These are phyloP conservation scores for Epichloe gansuensis DNA, from an alignment of 2,329 filamentous ascomycete genomes.

Conservation along the genomic window DNA sequence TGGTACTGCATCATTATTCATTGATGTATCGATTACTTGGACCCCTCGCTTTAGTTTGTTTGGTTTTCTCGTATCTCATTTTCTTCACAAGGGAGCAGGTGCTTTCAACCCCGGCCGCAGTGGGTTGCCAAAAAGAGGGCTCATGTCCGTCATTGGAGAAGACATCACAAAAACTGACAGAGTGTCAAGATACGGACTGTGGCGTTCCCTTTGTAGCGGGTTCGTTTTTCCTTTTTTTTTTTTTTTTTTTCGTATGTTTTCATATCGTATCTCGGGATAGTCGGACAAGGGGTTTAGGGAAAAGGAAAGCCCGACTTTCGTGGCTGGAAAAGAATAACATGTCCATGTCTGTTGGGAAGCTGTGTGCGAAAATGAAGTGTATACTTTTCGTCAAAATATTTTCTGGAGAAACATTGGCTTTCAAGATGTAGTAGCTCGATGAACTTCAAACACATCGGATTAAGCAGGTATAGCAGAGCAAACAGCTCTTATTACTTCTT, in stretches of 20 bases:
- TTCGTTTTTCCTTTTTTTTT: background rate
- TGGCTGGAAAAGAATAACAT: too few species aligned
- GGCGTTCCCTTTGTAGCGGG: background rate
- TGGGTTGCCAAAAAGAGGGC: too few species aligned
- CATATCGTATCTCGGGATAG: too few species aligned
- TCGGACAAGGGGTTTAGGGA: background rate
- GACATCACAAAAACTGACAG: background rate
- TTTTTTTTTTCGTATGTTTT: background rate
- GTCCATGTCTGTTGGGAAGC: too few species aligned
- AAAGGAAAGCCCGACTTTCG: background rate
- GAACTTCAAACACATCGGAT: too few species aligned
- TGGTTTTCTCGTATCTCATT: background rate
- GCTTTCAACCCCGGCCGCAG: too few species aligned
- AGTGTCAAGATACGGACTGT: background rate
- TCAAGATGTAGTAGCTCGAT: too few species aligned
- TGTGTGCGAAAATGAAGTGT: too few species aligned
- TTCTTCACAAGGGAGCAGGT: background rate
- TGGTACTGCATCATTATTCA: background rate
- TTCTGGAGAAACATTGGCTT: too few species aligned
- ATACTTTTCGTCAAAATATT: too few species aligned
- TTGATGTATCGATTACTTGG: background rate
- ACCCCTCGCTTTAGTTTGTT: background rate
- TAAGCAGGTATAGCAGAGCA: too few species aligned
- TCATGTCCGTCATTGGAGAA: background rate
- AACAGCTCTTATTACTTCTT: too few species aligned